phyloP scores from a whole-genome alignment of 176 grass and related monocot genomes.

The Oryza longistaminata region DNA sequence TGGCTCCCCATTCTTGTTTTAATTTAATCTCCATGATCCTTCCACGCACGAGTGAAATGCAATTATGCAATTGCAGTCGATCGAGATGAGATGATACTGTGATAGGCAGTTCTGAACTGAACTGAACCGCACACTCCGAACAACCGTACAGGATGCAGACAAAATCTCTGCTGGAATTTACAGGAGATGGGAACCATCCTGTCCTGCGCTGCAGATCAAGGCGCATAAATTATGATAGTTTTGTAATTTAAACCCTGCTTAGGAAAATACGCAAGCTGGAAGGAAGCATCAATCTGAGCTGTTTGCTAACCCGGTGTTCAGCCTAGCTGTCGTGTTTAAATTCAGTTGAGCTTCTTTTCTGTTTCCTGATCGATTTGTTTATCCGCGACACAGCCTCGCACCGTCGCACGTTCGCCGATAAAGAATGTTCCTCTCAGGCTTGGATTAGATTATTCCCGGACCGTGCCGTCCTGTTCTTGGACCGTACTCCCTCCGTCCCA shows the following conservation, averaged over 20 bases:
- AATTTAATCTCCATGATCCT: background rate
- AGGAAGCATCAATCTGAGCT: background rate
- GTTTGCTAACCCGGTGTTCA: background rate
- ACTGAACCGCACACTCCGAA: background rate
- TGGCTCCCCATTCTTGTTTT: background rate
- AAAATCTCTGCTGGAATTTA: background rate
- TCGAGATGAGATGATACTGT: background rate
- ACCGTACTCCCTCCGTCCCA: too few relatives aligned
- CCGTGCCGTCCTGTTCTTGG: background rate
- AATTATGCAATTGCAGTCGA: background rate
- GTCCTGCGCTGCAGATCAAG: conserved; percentile 3
- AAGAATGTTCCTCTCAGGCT: conserved; percentile 10
- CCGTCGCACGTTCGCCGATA: conserved; percentile 16
- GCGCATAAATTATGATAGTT: conserved; percentile 3
- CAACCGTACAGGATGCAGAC: background rate
- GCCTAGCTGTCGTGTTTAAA: conserved; percentile 34
- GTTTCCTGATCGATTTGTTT: background rate
- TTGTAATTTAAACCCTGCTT: background rate
- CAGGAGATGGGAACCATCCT: conserved; percentile 6
- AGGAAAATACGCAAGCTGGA: background rate
- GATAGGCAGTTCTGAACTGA: background rate
- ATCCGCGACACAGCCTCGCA: background rate
- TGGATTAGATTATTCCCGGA: background rate
- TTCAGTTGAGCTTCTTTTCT: background rate
- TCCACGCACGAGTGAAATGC: background rate